Base-by-base conservation (phyloP, 164 flowering plant species). In the Pachysandra terminalis region DNA sequence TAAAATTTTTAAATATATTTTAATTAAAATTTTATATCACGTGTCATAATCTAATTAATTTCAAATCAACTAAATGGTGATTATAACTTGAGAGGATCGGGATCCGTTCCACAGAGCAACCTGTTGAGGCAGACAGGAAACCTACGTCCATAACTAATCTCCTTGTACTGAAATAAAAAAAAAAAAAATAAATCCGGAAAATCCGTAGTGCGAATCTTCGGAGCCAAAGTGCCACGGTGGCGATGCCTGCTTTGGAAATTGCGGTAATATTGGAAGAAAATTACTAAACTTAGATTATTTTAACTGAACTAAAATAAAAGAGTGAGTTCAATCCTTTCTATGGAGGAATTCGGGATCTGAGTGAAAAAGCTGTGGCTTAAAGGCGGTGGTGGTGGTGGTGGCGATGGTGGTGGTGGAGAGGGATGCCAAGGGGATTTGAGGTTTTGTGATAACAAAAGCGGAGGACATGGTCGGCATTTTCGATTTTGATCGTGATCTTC, bases 401-500 rank as follows among this genome's bases (percentile, higher is more conserved):
- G 35, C 24, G 64, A 25, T 35, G 55, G 65, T 13, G 55, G 21
- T 45, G 32, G 65, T 25, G 65, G 12, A 16, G 27, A 49, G 28
- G 55, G 65, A 48, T 45, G 65, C 23, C 54, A 25, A 63, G 28
- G 65, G 48, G 19, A 16, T 17, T 3, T 63, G 24, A 53, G 55
- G 65, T 45, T 48, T 48, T n/a, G 24, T 19, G 52, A 64, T 53
- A 51, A 64, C 40, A 19, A 64, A 27, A 25, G 26, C 22, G 23
- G 60, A 37, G 37, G 24, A 26, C 67, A 64, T 28, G 41, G 57
- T 64, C 57, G 41, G 41, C 57, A 27, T 64, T 64, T 25, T 27
- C 19, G 23, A 64, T 40, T 51, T 51, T 19, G 69, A 54, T 54
- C 62, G 69, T 56, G 55, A 24, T 19, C 56, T 35, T 56, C 62